Percentiles rank a stretch among this genome's conserved stretches.
These are phyloP conservation scores for Sonneratia alba DNA, from an alignment of 345 rosid species.

Conservation along the genomic window DNA sequence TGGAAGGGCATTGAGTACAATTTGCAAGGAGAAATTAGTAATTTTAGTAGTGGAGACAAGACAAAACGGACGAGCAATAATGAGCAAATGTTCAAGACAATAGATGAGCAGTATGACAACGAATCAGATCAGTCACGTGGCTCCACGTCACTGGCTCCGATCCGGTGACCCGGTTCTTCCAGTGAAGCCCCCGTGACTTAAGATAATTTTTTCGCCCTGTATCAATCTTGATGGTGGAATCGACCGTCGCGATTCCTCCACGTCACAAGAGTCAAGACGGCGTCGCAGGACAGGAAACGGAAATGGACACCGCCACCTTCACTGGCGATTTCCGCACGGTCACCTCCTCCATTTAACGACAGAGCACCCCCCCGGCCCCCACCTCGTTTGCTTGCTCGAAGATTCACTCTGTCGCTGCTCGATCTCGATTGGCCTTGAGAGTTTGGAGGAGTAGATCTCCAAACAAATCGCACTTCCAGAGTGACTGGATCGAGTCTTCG, in stretches of 20 bases:
- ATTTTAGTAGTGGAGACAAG: background rate
- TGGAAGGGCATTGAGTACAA: too few relatives aligned
- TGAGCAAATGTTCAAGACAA: background rate
- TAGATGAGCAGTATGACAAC: too few relatives aligned
- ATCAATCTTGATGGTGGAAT: background rate
- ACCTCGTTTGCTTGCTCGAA: background rate
- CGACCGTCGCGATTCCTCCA: background rate
- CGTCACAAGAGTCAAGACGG: background rate
- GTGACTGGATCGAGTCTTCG: background rate
- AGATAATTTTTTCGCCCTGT: too few relatives aligned
- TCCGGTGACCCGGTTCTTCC: background rate
- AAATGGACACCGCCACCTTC: background rate
- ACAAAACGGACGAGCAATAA: background rate
- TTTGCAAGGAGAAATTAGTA: too few relatives aligned
- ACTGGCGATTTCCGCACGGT: conserved; percentile 1
- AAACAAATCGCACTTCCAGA: background rate
- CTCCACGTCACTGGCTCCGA: background rate
- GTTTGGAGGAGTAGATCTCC: background rate
- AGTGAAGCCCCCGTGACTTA: background rate
- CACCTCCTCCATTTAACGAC: conserved; percentile 16
- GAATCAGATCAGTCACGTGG: background rate
- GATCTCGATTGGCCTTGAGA: background rate
- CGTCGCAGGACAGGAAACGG: background rate
- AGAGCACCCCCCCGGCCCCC: too few relatives aligned
- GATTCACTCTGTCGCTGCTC: background rate